A percentile compares a stretch with the other conserved stretches of the same genome.
Evolutionary conservation across 2,329 filamentous ascomycete species (phyloP).

Genomic region (Cladosporium velox): DNA sequence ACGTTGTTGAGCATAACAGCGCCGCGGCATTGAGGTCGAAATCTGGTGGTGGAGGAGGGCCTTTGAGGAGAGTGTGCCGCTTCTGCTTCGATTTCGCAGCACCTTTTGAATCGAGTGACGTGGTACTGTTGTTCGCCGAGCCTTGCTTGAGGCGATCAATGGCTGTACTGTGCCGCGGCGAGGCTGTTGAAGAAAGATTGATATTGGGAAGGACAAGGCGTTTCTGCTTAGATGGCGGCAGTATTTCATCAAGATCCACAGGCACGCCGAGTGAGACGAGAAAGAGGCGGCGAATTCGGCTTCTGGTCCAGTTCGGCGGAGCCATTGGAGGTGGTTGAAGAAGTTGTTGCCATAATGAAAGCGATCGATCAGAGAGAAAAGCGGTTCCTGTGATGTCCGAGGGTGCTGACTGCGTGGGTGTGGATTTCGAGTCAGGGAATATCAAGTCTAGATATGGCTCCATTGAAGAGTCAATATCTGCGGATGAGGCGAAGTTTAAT

Average conservation of each 20-base stretch:
- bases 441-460: conserved; percentile 68
- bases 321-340: conserved; percentile 92
- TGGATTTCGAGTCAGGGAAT: conserved; percentile 59
- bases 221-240: conserved; percentile 96
- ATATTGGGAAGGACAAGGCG: conserved; percentile 91
- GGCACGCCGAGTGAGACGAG: conserved; percentile 94
- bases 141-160: conserved; percentile 42
- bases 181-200: conserved; percentile 35
- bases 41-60: conserved; percentile 67
- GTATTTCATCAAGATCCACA: conserved; percentile 94
- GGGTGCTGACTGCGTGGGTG: conserved; percentile 29
- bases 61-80: conserved; percentile 22
- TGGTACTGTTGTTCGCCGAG: conserved; percentile 34
- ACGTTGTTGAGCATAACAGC: conserved; percentile 79
- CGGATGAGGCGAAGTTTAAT: conserved; percentile 42
- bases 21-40: conserved; percentile 78
- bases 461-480: conserved; percentile 62
- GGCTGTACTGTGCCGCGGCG: conserved; percentile 37
- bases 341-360: conserved; percentile 93
- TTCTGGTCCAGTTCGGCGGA: conserved; percentile 96
- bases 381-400: conserved; percentile 51
- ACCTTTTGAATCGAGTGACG: conserved; percentile 37
- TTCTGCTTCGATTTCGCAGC: conserved; percentile 24
- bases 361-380: conserved; percentile 81
- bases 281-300: conserved; percentile 89